Conservation (phyloP, 164 flowering plant species). For the Umbellularia californica region DNA sequence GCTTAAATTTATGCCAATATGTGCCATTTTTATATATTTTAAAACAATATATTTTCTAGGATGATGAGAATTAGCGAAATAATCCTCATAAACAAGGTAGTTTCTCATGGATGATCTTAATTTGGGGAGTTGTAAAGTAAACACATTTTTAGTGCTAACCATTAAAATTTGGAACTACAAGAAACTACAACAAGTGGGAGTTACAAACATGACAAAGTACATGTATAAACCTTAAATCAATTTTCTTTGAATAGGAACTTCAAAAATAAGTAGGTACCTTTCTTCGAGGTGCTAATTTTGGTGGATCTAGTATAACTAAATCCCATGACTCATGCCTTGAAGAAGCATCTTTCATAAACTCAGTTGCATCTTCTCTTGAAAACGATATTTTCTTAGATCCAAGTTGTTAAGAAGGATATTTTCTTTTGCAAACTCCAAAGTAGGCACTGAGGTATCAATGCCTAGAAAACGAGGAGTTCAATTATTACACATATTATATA, state of each 20-base stretch:
- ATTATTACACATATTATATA: neutral
- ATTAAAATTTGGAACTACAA: too few species aligned
- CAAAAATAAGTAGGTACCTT: conserved; percentile 41
- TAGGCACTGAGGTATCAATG: conserved; percentile 74
- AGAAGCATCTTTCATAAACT: conserved; percentile 71
- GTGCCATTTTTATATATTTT: too few species aligned
- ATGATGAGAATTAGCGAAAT: too few species aligned
- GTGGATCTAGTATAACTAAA: conserved; percentile 86
- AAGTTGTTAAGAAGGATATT: conserved; percentile 67
- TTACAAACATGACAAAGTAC: too few species aligned
- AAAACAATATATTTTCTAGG: too few species aligned
- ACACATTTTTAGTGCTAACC: too few species aligned
- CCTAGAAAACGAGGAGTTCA: conserved; percentile 34
- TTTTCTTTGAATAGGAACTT: neutral
- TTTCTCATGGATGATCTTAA: too few species aligned
- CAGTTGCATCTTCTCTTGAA: conserved; percentile 64
- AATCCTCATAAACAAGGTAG: too few species aligned
- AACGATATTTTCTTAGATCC: conserved; percentile 62
- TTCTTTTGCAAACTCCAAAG: conserved; percentile 83
- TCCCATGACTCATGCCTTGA: conserved; percentile 73
- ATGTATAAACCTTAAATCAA: neutral
- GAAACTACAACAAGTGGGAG: too few species aligned
- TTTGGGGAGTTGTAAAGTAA: too few species aligned
- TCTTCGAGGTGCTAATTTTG: conserved; percentile 86
- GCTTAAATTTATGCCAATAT: too few species aligned